Percentiles rank a stretch among this genome's conserved stretches.
Conservation (phyloP, 139 green algal species). For the Spirogloea muscicola region DNA sequence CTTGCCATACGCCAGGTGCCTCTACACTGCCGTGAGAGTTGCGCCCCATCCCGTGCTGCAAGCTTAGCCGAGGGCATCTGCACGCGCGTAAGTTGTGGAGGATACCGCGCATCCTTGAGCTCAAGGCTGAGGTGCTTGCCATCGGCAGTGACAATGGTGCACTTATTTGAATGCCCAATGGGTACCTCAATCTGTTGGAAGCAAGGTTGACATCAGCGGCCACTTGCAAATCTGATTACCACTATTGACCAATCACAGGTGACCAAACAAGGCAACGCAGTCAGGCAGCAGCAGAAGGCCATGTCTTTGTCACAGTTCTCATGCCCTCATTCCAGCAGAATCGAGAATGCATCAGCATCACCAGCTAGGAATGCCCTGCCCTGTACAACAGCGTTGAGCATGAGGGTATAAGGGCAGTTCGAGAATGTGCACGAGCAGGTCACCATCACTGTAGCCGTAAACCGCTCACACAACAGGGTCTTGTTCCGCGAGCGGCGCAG, state of each 20-base stretch:
- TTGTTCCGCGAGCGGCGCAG: neutral
- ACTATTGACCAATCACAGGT: neutral
- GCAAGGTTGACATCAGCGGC: neutral
- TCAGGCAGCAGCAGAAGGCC: too few species aligned
- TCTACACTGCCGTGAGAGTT: neutral
- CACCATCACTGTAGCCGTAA: neutral
- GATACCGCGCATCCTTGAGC: neutral
- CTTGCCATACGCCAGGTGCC: neutral
- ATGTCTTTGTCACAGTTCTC: too few species aligned
- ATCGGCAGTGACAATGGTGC: conserved; percentile 2
- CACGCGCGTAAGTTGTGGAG: neutral
- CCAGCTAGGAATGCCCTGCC: too few species aligned
- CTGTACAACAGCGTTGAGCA: too few species aligned
- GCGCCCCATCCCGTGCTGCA: neutral
- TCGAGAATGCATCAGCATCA: neutral
- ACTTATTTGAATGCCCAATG: neutral
- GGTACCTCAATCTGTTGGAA: neutral
- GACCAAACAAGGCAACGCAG: neutral
- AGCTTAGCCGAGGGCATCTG: neutral
- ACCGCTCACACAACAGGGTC: neutral
- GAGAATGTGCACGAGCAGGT: too few species aligned
- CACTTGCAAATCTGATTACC: neutral
- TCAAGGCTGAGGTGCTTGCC: neutral
- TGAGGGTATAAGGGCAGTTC: too few species aligned
- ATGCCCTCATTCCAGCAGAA: neutral